phyloP scores from a whole-genome alignment of 2,329 filamentous ascomycete species.

The Thelonectria rubi region DNA sequence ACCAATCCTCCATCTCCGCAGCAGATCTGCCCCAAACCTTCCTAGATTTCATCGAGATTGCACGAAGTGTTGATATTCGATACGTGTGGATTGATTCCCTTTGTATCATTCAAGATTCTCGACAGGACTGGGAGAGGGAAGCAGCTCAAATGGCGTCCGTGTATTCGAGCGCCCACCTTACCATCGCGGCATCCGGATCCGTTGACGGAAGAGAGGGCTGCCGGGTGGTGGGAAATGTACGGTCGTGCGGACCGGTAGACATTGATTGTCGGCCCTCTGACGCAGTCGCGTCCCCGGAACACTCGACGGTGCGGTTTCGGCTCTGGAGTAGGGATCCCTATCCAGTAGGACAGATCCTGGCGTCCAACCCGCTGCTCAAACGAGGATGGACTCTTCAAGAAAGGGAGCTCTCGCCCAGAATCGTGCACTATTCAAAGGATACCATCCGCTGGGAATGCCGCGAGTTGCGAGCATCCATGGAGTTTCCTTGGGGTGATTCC shows the following conservation, averaged over 20 bases:
- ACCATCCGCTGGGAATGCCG: conserved; percentile 23
- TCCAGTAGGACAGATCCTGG: neutral
- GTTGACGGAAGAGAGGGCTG: conserved; percentile 15
- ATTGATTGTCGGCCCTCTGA: neutral
- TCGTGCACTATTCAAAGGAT: conserved; percentile 13
- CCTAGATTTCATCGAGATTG: conserved; percentile 12
- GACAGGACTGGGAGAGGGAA: conserved; percentile 21
- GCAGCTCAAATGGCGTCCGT: conserved; percentile 17
- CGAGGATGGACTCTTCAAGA: conserved; percentile 22
- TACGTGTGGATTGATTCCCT: conserved; percentile 23
- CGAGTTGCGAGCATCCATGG: conserved; percentile 1
- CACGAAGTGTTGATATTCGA: conserved; percentile 2
- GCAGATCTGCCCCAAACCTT: conserved; percentile 14
- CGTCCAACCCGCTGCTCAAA: conserved; percentile 8
- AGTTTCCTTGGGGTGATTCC: conserved; percentile 13
- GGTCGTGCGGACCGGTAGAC: conserved; percentile 11
- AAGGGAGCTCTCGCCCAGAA: conserved; percentile 9
- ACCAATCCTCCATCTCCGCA: neutral
- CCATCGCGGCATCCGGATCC: conserved; percentile 6
- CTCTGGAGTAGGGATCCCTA: conserved; percentile 14
- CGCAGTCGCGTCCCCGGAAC: neutral
- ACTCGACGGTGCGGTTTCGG: neutral
- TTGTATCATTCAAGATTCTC: conserved; percentile 17
- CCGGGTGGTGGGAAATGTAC: neutral
- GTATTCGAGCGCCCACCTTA: conserved; percentile 14